phyloP scores from a whole-genome alignment of 257 asterid genomes.

The Solanum habrochaites region DNA sequence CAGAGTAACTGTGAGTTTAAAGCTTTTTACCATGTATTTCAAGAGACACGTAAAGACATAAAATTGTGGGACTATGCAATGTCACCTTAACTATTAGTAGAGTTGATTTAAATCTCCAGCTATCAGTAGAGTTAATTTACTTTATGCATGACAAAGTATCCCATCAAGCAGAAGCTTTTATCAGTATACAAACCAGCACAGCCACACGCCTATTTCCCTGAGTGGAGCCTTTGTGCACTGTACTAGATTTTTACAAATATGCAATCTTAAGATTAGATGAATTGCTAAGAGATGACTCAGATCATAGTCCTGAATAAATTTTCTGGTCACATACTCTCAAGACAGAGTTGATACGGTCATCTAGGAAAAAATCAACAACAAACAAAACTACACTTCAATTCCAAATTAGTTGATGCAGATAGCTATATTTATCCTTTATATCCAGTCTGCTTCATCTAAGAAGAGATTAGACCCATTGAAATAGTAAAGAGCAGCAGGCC shows the following conservation, averaged over 20 bases:
- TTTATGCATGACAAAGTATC: background rate
- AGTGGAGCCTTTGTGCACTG: background rate
- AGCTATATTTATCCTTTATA: background rate
- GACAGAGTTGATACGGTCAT: background rate
- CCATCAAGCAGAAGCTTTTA: background rate
- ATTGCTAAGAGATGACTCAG: background rate
- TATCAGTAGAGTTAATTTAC: background rate
- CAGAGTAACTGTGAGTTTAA: background rate
- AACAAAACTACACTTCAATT: background rate
- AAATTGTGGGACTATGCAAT: background rate
- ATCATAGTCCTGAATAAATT: background rate
- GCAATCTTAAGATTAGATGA: background rate
- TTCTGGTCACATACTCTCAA: background rate
- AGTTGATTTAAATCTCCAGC: background rate
- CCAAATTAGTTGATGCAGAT: background rate
- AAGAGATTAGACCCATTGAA: background rate
- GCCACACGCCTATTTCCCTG: background rate
- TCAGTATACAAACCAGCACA: background rate
- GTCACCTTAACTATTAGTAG: background rate
- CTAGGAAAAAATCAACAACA: background rate
- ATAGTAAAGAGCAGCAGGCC: background rate
- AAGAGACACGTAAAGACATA: background rate
- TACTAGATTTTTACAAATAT: background rate
- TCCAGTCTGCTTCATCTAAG: background rate
- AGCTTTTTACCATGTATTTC: background rate